Evolutionary conservation across 2,329 filamentous ascomycete species (phyloP), one percentile per base, ranked within the genome.

Genomic region (Diaporthe batatas): DNA sequence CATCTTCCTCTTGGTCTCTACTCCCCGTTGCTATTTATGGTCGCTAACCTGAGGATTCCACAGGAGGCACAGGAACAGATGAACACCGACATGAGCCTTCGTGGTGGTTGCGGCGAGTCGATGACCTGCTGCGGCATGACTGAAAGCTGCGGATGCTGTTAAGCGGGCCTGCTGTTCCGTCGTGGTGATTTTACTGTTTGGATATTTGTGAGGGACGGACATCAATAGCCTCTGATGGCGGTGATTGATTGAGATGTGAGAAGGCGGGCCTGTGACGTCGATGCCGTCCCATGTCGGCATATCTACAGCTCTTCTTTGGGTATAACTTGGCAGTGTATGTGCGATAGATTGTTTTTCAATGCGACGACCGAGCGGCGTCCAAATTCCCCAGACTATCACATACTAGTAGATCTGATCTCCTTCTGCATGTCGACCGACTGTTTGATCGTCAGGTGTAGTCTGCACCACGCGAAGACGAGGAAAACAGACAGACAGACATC

Each of bases 121-220:
- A 42, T 73, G 39, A 69, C 72, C 72, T 73, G 72, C 72, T 73
- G 72, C 25, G 72, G 72, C 6, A 62, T 73, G 18, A 73, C 72
- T 21, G 72, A 73, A 69, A 68, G 69, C 32, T 73, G 72, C 39
- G 69, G 59, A 12, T 73, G 72, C 62, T 73, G 72, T 36, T 71
- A 57, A 25, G 65, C 12, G 12, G 14, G 5, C 1, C 16, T n/a
- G 10, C 29, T 3, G 3, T 23, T 34, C 6, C 5, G 23, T n/a
- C 21, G 7, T 16, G 2, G n/a, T 34, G 25, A 10, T 16, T 12
- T 14, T 10, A 34, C 29, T 29, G 21, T 0, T 32, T 32, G 5
- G 29, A 29, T 29, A 29, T 29, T 29, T 29, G 14, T 7, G 4
- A 11, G 47, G 2, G 16, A 21, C 12, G 58, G 25, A 6, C 2